Evolutionary conservation across 2,329 filamentous ascomycete species (phyloP), one percentile per base, ranked within the genome.

Genomic region (Penicillium sp.): DNA sequence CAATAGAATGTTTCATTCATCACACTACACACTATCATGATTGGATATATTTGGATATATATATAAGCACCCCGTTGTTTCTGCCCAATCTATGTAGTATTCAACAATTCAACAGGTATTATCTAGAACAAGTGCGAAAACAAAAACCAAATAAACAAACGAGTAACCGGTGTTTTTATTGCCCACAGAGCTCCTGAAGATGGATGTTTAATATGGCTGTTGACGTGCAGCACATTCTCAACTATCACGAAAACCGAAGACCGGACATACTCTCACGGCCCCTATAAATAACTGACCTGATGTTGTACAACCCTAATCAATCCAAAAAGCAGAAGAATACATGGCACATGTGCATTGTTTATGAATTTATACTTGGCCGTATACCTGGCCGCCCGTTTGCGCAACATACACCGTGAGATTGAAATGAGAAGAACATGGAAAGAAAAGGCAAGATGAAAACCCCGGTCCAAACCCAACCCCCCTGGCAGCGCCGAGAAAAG

Each of bases 401-500:
- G 13, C 45, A 47, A 50, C 40, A 14, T 29, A 39, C 18, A 31
- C 5, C 42, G 50, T 31, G 24, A 46, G n/a, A 42, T n/a, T 31
- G 39, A 20, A 24, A 58, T 18, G 22, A 26, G 16, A 34, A 37
- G 20, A 39, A n/a, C n/a, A n/a, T n/a, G n/a, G n/a, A 20, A 32
- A 11, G 22, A 10, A 59, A 59, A 52, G 32, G 4, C 14, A 31
- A 44, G 16, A 10, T 6, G 11, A 34, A 39, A 44, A n/a, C 13
- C 50, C 50, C 16, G 11, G 22, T 35, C 38, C 50, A 6, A 35
- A 48, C 50, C 43, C n/a, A 42, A 10, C 10, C 37, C 11, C 14
- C 50, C 54, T 37, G 31, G 31, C 50, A 54, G 50, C 55, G 55
- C 55, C 49, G 37, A 48, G 20, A 48, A 53, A 22, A 38, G 53